phyloP scores from a whole-genome alignment of 176 grass and related monocot genomes.

The Zizania latifolia region DNA sequence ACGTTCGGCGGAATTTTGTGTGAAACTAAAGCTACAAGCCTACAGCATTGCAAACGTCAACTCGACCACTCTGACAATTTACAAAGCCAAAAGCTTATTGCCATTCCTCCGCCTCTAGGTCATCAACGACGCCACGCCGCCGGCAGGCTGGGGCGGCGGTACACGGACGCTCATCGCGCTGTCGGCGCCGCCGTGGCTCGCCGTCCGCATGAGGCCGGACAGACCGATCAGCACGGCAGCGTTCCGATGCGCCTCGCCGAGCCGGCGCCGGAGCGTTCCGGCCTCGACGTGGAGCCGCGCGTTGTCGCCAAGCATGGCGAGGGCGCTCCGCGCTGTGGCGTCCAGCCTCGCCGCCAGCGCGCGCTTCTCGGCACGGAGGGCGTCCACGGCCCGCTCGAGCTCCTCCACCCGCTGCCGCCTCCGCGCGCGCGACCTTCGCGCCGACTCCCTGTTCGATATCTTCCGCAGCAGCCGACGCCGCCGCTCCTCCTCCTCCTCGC shows the following conservation, averaged over 20 bases:
- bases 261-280: constrained; percentile 11
- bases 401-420: constrained; percentile 34
- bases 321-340: background rate
- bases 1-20: too few relatives aligned
- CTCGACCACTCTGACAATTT: too few relatives aligned
- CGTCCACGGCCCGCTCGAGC: background rate
- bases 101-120: background rate
- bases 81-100: too few relatives aligned
- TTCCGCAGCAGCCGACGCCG: constrained; percentile 26
- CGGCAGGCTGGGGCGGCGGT: background rate
- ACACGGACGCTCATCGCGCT: too few relatives aligned
- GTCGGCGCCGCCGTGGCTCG: background rate
- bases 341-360: background rate
- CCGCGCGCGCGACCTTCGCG: too few relatives aligned
- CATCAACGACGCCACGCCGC: background rate
- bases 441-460: constrained; percentile 68
- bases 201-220: background rate
- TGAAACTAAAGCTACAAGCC: too few relatives aligned
- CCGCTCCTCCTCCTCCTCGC: background rate
- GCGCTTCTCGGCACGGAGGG: constrained; percentile 6
- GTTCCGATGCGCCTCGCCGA: constrained; percentile 8
- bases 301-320: constrained; percentile 18
- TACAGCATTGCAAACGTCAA: too few relatives aligned
- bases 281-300: constrained; percentile 27
- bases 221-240: constrained; percentile 15